Base-by-base conservation (phyloP, 2,329 filamentous ascomycete species). In the Penicillium palitans region DNA sequence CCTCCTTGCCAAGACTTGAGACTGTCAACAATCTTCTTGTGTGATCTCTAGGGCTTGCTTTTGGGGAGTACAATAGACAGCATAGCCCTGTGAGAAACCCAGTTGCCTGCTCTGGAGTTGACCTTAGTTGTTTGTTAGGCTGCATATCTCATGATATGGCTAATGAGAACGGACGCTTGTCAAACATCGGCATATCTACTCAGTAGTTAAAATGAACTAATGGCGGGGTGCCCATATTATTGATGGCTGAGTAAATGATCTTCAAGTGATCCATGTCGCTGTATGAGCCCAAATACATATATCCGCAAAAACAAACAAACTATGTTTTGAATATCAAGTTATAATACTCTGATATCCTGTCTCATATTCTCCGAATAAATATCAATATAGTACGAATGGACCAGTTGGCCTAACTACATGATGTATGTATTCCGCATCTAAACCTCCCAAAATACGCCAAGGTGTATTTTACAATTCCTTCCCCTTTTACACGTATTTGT, bases 1-100 rank as follows among this genome's bases (percentile, higher is more conserved):
- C 59, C 59, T 55, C 55, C 51, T 52, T 61, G 55, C 59, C 59
- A 61, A 61, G 59, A 39, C 51, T 44, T 27, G 8, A 25, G 10
- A 37, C 29, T 44, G 19, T 35, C 17, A 24, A 29, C 12, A 27
- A 12, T 41, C 12, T 21, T 12, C 13, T 13, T 42, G 35, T 35
- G 45, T n/a, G 17, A 35, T 35, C 19, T 27, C 3, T 27, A 21
- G 7, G 15, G 15, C 9, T 35, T 25, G 17, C 4, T 13, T 24
- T 33, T 10, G 3, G 4, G 50, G 7, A 5, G 15, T 12, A 25
- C 12, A 44, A 19, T n/a, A 25, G 21, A 6, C 12, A 56, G n/a
- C 29, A 51, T 19, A 37, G 46, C 46, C 39, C 31, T 51, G 13
- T 37, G 6, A 51, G 29, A 25, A 17, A 35, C n/a, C 29, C 6